Evolutionary conservation across 2,329 filamentous ascomycete genomes (phyloP).

Genomic region (Fusarium globosum): DNA sequence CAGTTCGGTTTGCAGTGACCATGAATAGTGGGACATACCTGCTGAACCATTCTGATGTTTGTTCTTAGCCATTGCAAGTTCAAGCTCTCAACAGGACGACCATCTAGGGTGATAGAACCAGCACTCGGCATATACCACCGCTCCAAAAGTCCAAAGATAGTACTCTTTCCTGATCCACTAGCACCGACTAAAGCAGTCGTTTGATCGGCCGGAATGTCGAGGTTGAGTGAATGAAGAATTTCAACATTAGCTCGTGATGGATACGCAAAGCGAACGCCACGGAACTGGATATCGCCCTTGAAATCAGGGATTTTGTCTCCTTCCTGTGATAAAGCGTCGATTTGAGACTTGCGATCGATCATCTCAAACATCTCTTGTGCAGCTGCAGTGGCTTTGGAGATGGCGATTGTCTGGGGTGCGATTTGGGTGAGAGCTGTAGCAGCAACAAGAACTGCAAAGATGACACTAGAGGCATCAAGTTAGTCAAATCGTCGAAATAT

Average conservation of each 20-base stretch:
- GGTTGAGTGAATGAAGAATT: conserved; percentile 56
- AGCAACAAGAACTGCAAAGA: conserved; percentile 60
- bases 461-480: conserved; percentile 49
- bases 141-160: conserved; percentile 66
- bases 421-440: conserved; percentile 59
- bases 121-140: conserved; percentile 66
- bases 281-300: conserved; percentile 60
- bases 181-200: conserved; percentile 67
- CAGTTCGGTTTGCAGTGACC: accelerated
- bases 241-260: conserved; percentile 64
- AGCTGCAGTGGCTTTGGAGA: conserved; percentile 59
- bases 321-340: conserved; percentile 56
- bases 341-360: conserved; percentile 57
- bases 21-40: conserved; percentile 36
- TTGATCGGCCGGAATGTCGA: conserved; percentile 58
- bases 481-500: background rate
- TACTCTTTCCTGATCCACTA: conserved; percentile 69
- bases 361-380: conserved; percentile 60
- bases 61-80: conserved; percentile 65
- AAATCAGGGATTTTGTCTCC: conserved; percentile 49
- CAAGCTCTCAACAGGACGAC: conserved; percentile 54
- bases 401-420: conserved; percentile 58
- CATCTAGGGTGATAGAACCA: conserved; percentile 60
- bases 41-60: conserved; percentile 63
- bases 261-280: conserved; percentile 64